These are phyloP conservation scores for Alisma plantagoaquatica DNA, from an alignment of 106 monocot genomes.

Conservation along the genomic window DNA sequence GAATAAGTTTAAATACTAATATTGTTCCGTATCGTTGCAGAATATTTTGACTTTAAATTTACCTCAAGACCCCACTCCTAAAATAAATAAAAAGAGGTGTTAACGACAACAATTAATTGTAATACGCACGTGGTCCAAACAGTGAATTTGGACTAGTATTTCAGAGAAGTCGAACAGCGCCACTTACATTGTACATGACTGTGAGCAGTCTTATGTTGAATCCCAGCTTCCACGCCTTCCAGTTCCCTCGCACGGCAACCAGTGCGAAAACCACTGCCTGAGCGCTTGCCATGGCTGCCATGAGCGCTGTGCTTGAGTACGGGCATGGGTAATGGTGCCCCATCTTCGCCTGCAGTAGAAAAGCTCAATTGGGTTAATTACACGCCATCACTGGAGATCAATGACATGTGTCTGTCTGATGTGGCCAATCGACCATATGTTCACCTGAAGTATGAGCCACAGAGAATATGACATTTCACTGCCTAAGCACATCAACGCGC, in stretches of 20 bases:
- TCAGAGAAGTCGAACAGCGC: too few relatives aligned
- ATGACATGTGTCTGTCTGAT: background rate
- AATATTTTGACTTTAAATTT: too few relatives aligned
- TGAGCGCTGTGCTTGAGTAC: slow-evolving; percentile 19
- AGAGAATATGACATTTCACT: slow-evolving; percentile 51
- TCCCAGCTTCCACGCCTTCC: background rate
- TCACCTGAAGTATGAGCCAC: slow-evolving; percentile 88
- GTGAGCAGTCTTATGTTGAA: slow-evolving; percentile 6
- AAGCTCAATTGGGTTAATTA: too few relatives aligned
- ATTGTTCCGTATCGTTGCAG: too few relatives aligned
- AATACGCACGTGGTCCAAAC: too few relatives aligned
- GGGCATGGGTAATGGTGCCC: slow-evolving; percentile 33
- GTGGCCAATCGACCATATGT: background rate
- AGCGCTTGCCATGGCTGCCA: background rate
- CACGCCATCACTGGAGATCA: background rate
- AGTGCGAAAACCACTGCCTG: background rate
- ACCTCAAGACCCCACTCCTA: too few relatives aligned
- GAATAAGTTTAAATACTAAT: too few relatives aligned
- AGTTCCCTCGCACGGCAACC: background rate
- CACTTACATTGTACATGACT: slow-evolving; percentile 29
- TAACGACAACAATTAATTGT: too few relatives aligned
- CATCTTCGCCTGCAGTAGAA: slow-evolving; percentile 77
- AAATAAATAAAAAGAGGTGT: too few relatives aligned
- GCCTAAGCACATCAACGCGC: slow-evolving; percentile 33
- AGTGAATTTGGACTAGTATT: too few relatives aligned